phyloP scores from a whole-genome alignment of 441 rosid species.

The Cnidoscolus chayamansa region DNA sequence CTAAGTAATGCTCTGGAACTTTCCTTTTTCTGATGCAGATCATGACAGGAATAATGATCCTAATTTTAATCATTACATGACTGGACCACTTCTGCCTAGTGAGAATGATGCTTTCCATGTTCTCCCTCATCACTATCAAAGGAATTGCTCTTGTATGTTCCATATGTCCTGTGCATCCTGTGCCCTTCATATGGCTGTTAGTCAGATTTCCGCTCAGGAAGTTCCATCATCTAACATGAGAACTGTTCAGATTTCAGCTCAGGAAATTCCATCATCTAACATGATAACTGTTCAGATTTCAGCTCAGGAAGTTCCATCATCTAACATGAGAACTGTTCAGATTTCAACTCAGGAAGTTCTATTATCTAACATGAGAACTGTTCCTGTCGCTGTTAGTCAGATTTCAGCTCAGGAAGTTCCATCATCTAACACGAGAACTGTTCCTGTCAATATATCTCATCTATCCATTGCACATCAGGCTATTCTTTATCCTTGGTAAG shows the following conservation, averaged over 20 bases:
- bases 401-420: background rate
- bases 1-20: background rate
- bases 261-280: no score
- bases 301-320: background rate
- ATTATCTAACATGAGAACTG: no score
- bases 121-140: background rate
- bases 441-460: background rate
- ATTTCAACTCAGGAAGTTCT: no score
- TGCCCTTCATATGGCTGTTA: background rate
- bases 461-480: background rate
- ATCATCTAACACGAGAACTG: background rate
- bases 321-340: background rate
- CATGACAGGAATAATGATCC: no score
- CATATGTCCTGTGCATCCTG: background rate
- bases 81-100: background rate
- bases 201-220: background rate
- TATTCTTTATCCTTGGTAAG: background rate
- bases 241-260: background rate
- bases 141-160: background rate
- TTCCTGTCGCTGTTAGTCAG: background rate
- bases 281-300: background rate
- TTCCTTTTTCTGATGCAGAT: constrained; percentile 1
- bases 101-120: background rate
- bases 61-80: background rate
- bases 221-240: background rate